Percentiles rank a stretch among this genome's conserved stretches.
Conservation (phyloP, 108 stramenopile species). For the Skeletonema marinoi region DNA sequence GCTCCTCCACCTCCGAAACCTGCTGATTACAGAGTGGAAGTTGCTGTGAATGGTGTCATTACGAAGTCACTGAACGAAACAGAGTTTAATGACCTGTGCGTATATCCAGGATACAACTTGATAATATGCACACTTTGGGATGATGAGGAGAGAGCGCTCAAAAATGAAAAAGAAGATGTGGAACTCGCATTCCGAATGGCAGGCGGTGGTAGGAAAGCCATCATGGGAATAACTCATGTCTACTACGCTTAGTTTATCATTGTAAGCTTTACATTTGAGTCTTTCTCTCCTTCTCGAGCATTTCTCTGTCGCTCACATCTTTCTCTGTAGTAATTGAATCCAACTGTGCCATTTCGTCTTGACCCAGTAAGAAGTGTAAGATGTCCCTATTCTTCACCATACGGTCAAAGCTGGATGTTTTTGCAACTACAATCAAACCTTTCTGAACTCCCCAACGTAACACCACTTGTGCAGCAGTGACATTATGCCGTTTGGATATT, state of each 20-base stretch:
- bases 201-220: conserved; percentile 27
- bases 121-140: conserved; percentile 24
- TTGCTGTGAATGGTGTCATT: conserved; percentile 47
- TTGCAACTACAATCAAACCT: conserved; percentile 41
- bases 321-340: conserved; percentile 28
- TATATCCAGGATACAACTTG: conserved; percentile 22
- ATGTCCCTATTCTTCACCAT: conserved; percentile 45
- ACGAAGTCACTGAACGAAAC: conserved; percentile 14
- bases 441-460: conserved; percentile 60
- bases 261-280: conserved; percentile 4
- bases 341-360: conserved; percentile 31
- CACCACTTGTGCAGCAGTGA: conserved; percentile 50
- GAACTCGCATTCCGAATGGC: conserved; percentile 48
- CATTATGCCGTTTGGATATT: conserved; percentile 21
- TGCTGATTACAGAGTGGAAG: conserved; percentile 30
- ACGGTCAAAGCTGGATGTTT: conserved; percentile 28
- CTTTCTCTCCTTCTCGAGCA: conserved; percentile 46
- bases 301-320: conserved; percentile 31
- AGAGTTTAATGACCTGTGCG: conserved; percentile 14
- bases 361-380: conserved; percentile 7
- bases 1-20: conserved; percentile 19
- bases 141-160: conserved; percentile 24
- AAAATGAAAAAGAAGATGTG: conserved; percentile 30
- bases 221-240: conserved; percentile 42
- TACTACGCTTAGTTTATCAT: conserved; percentile 41